These are phyloP conservation scores for Pseudotulostoma volvatum DNA, from an alignment of 495 filamentous ascomycete genomes.

Conservation along the genomic window DNA sequence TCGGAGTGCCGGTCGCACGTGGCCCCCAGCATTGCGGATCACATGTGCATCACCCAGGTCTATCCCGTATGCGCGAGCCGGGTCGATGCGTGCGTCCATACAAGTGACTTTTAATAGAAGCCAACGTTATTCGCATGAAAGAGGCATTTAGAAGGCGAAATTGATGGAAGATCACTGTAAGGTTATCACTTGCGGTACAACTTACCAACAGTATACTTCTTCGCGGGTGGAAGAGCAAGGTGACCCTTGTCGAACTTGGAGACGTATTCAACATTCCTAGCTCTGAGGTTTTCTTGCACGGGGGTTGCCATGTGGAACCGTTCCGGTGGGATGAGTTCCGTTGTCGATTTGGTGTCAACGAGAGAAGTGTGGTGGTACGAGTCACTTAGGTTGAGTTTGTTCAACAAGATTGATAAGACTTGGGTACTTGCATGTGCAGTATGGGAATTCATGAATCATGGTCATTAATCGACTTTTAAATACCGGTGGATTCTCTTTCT, in stretches of 20 bases:
- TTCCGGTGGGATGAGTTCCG: no score
- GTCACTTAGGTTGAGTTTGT: no score
- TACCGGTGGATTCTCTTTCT: no score
- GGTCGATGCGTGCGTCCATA: constrained; percentile 75
- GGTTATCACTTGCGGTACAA: background rate
- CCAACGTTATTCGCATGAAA: background rate
- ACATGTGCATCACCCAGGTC: constrained; percentile 63
- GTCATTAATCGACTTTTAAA: no score
- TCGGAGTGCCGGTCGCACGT: constrained; percentile 49
- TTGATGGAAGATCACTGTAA: background rate
- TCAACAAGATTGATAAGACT: no score
- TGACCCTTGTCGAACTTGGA: constrained; percentile 44
- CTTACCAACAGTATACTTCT: constrained; percentile 44
- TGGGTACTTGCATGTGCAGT: no score
- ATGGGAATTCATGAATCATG: no score
- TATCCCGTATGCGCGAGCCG: constrained; percentile 53
- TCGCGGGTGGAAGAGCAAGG: constrained; percentile 55
- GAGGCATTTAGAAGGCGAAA: background rate
- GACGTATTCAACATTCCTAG: constrained; percentile 43
- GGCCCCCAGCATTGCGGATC: constrained; percentile 62
- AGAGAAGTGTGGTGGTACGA: no score
- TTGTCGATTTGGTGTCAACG: no score
- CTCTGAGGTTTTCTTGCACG: constrained; percentile 14
- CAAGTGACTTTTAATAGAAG: constrained; percentile 39
- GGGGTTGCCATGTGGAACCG: no score